Base-by-base conservation (phyloP, 345 rosid species). In the Trapa incisa region DNA sequence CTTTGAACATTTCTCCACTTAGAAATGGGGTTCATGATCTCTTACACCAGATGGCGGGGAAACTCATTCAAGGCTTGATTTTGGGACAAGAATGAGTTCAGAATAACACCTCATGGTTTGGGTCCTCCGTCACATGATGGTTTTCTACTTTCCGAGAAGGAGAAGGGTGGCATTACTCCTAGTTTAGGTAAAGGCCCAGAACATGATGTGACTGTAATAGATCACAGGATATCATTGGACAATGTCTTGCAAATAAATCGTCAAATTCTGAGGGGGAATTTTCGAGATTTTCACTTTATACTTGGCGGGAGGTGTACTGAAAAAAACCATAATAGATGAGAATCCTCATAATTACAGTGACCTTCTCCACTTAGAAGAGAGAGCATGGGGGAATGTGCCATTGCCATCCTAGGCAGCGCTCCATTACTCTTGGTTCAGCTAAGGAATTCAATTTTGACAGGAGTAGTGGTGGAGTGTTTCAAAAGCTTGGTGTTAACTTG, bases 381-480 rank as follows among this genome's bases (percentile, higher is more conserved):
- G 73, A 64, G 38, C 66, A 35, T 50, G 71, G n/a, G 81, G 75
- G 47, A 83, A 79, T 76, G 65, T 61, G 56, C 74, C 65, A 0
- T 47, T 64, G 69, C 73, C 68, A 67, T 15, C 83, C 83, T 70
- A 85, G 81, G 81, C 90, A 87, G 11, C 85, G 85, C 16, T 89
- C 98, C 4, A 65, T 84, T 65, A 85, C 96, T 50, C 85, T 87
- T 15, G 96, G 98, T 61, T 86, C 98, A 7, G 76, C 83, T 75
- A 92, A 92, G 81, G 98, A 92, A 62, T 92, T 92, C 78, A 85
- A 92, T 67, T 92, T 92, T 39, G 96, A 89, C 76, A 86, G 74
- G 76, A 79, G 82, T 35, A 87, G 86, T 75, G 95, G 84, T 35
- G 89, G 82, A 56, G 74, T 66, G 48, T 72, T 83, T 3, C 89